Percentiles rank a stretch among this genome's conserved stretches.
These are phyloP conservation scores for Fusarium transvaalense DNA, from an alignment of 2,329 filamentous ascomycete species.

Conservation along the genomic window DNA sequence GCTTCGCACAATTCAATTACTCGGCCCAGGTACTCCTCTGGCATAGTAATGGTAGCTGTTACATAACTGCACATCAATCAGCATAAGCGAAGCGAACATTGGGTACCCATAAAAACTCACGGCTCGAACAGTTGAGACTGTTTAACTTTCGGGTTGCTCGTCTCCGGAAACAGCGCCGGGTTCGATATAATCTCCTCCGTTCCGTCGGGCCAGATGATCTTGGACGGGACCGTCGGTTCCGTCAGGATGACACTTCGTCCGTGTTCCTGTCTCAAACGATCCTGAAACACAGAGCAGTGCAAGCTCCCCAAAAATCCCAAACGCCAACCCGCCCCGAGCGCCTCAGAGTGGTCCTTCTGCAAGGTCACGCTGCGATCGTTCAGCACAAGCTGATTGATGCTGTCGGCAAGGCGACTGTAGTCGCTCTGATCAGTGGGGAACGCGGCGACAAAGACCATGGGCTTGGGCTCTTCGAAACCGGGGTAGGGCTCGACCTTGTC, in stretches of 20 bases:
- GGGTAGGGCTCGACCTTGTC: constrained; percentile 82
- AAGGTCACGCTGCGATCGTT: constrained; percentile 96
- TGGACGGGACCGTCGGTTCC: constrained; percentile 93
- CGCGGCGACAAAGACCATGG: constrained; percentile 98
- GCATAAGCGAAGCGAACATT: neutral
- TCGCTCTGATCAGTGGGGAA: constrained; percentile 94
- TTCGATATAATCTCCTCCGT: constrained; percentile 84
- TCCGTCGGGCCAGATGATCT: constrained; percentile 83
- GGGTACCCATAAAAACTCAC: constrained; percentile 49
- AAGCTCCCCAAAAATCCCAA: constrained; percentile 95
- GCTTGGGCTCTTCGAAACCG: constrained; percentile 96
- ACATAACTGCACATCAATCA: constrained; percentile 68
- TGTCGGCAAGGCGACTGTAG: constrained; percentile 89
- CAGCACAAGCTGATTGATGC: constrained; percentile 90
- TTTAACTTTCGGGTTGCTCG: constrained; percentile 62
- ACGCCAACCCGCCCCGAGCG: constrained; percentile 92
- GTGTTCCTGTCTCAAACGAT: constrained; percentile 92
- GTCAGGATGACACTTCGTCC: constrained; percentile 97
- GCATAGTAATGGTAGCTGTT: constrained; percentile 85
- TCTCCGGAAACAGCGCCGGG: constrained; percentile 87
- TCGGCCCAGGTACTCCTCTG: constrained; percentile 92
- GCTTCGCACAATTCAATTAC: constrained; percentile 95
- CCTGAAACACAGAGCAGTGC: constrained; percentile 99
- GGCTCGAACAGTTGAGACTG: constrained; percentile 64
- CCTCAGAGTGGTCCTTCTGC: constrained; percentile 94